Percentiles rank a stretch among this genome's conserved stretches.
Conservation (phyloP, 768 basidiomycete species). For the Termitomyces bulborhizus region DNA sequence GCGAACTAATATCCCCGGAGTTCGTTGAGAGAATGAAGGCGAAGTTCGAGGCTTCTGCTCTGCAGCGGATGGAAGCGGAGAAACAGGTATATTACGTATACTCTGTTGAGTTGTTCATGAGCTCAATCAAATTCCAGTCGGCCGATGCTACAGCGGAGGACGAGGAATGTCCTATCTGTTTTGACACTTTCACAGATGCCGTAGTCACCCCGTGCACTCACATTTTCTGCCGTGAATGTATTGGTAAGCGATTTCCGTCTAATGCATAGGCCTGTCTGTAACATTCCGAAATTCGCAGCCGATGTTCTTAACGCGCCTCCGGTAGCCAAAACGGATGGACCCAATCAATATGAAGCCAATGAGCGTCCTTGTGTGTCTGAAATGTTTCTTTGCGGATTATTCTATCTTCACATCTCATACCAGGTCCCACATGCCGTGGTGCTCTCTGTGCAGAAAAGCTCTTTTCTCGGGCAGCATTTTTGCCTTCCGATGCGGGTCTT, state of each 20-base stretch:
- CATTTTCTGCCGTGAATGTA: conserved; percentile 56
- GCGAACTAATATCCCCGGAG: conserved; percentile 33
- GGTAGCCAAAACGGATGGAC: conserved; percentile 29
- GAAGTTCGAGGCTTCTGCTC: conserved; percentile 34
- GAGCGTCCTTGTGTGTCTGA: conserved; percentile 39
- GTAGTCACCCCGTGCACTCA: conserved; percentile 57
- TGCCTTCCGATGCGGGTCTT: conserved; percentile 25
- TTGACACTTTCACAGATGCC: conserved; percentile 47
- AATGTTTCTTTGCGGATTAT: background rate
- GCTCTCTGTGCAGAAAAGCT: conserved; percentile 29
- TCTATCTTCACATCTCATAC: background rate
- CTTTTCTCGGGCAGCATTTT: conserved; percentile 55
- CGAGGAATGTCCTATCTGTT: conserved; percentile 66
- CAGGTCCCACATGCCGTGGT: conserved; percentile 53
- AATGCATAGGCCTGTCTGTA: background rate
- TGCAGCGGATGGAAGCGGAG: conserved; percentile 45
- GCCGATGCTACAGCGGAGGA: conserved; percentile 39
- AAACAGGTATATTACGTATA: conserved; percentile 32
- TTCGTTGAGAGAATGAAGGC: conserved; percentile 47
- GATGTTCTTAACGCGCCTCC: conserved; percentile 37
- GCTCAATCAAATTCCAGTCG: conserved; percentile 25
- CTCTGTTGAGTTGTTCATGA: background rate
- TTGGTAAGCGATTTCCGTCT: conserved; percentile 27
- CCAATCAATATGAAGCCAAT: conserved; percentile 27
- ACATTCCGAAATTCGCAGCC: conserved; percentile 17